phyloP scores from a whole-genome alignment of 257 asterid species.

The Solanum phureja region DNA sequence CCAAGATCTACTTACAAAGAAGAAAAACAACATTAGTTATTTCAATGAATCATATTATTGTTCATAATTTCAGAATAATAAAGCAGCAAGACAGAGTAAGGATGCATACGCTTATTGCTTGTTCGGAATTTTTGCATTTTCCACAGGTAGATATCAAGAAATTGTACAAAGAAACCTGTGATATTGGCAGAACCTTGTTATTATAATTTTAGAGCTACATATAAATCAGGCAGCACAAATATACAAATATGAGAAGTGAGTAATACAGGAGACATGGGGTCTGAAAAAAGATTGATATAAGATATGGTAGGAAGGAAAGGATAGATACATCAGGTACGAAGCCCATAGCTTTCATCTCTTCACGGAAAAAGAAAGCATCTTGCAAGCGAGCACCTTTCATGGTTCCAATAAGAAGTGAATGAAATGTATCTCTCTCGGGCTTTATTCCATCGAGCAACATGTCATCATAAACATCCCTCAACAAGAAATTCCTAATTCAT shows the following conservation, averaged over 20 bases:
- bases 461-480: conserved; percentile 96
- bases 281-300: neutral
- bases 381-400: conserved; percentile 91
- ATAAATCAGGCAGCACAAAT: neutral
- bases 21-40: neutral
- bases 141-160: conserved; percentile 90
- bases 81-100: neutral
- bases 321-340: conserved; percentile 82
- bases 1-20: conserved; percentile 53
- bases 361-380: conserved; percentile 80
- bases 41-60: neutral
- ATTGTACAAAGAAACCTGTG: conserved; percentile 74
- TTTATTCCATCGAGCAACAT: conserved; percentile 97
- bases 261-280: neutral
- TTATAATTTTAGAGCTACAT: neutral
- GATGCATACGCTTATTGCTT: conserved; percentile 58
- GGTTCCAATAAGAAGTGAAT: conserved; percentile 76
- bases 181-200: neutral
- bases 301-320: neutral
- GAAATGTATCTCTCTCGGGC: conserved; percentile 95
- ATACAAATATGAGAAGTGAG: neutral
- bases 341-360: conserved; percentile 87
- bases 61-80: neutral
- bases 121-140: conserved; percentile 76
- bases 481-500: conserved; percentile 25